A percentile compares a stretch with the other conserved stretches of the same genome.
These are phyloP conservation scores for Erucastrum elatum DNA, from an alignment of 345 rosid genomes.

Conservation along the genomic window DNA sequence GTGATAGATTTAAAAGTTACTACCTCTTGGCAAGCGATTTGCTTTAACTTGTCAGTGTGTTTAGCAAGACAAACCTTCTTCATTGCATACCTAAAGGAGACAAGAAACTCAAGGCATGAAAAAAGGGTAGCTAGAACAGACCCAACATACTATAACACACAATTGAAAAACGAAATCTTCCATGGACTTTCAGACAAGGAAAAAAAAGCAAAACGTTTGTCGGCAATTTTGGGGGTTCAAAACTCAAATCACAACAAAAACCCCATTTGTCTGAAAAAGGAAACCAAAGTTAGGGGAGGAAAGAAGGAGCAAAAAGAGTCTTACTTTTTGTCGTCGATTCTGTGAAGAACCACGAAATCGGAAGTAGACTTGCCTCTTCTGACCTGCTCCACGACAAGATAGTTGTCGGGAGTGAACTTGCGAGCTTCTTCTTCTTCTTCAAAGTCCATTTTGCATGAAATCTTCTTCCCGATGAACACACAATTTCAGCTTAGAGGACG, in stretches of 20 bases:
- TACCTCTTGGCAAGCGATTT: conserved; percentile 89
- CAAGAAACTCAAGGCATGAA: conserved; percentile 15
- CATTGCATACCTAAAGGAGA: conserved; percentile 75
- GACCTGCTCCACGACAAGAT: conserved; percentile 82
- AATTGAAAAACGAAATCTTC: background rate
- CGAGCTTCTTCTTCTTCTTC: conserved; percentile 19
- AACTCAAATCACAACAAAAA: background rate
- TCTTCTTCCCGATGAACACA: conserved; percentile 13
- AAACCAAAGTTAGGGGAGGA: background rate
- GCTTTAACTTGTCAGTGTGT: conserved; percentile 90
- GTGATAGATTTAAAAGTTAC: conserved; percentile 40
- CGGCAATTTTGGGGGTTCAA: background rate
- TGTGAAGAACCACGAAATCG: conserved; percentile 84
- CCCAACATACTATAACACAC: conserved; percentile 13
- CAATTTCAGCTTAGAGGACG: conserved; percentile 4
- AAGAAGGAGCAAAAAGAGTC: conserved; percentile 1
- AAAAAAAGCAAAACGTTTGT: background rate
- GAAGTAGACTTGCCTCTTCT: conserved; percentile 82
- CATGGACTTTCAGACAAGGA: background rate
- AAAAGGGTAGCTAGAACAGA: background rate
- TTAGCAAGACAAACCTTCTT: conserved; percentile 86
- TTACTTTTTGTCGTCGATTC: conserved; percentile 69
- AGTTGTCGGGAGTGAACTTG: conserved; percentile 73
- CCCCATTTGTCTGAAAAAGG: background rate
- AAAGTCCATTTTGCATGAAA: conserved; percentile 30